Conservation (phyloP, 345 rosid genomes). For the sweet orange (Citrus sinensis) region DVS_A1.0 CM039162.1:23780001-23780500, state of each 20-base stretch:
- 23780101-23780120: not conserved
- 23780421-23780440: not conserved
- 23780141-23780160: conserved; percentile 32
- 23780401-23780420: not conserved
- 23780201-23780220: conserved; percentile 31
- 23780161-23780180: conserved; percentile 52
- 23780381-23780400: not conserved
- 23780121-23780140: not conserved
- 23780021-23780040: too few species aligned
- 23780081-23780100: not conserved
- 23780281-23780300: too few species aligned
- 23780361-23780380: too few species aligned
- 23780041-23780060: not conserved
- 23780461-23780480: not conserved
- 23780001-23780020: not conserved
- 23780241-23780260: too few species aligned
- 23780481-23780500: not conserved
- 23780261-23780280: too few species aligned
- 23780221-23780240: too few species aligned
- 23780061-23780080: too few species aligned
- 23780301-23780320: too few species aligned
- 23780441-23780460: not conserved
- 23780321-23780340: too few species aligned
- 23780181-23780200: conserved; percentile 49
- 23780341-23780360: too few species aligned